Evolutionary conservation across 768 basidiomycete genomes (phyloP).

Genomic region (Cytidiella melzeri): DNA sequence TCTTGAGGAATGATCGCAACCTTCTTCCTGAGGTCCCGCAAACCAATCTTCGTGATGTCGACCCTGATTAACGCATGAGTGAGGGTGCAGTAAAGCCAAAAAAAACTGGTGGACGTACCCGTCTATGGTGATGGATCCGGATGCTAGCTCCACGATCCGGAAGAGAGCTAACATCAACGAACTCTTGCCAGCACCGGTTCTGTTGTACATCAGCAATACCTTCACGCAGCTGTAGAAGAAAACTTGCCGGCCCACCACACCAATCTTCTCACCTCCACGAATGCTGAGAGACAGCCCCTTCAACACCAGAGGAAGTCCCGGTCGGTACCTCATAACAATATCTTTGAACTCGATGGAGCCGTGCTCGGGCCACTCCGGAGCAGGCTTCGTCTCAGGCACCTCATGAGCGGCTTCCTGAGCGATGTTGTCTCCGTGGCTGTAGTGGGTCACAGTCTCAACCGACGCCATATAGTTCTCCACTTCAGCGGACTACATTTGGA

Average conservation of each 20-base stretch:
- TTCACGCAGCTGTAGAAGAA: neutral
- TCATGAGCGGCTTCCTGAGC: slow-evolving; percentile 63
- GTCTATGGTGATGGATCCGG: slow-evolving; percentile 59
- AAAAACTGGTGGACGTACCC: slow-evolving; percentile 29
- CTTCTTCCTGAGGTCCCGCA: slow-evolving; percentile 53
- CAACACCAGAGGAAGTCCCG: slow-evolving; percentile 67
- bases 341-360: slow-evolving; percentile 61
- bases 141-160: slow-evolving; percentile 59
- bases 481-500: slow-evolving; percentile 40
- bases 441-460: slow-evolving; percentile 55
- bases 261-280: slow-evolving; percentile 66
- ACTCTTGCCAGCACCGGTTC: slow-evolving; percentile 53
- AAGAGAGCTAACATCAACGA: slow-evolving; percentile 62
- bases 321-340: slow-evolving; percentile 56
- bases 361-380: slow-evolving; percentile 53
- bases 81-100: neutral
- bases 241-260: slow-evolving; percentile 56
- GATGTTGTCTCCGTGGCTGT: slow-evolving; percentile 43
- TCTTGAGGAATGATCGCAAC: slow-evolving; percentile 69
- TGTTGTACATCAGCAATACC: slow-evolving; percentile 4
- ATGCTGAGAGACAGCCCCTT: slow-evolving; percentile 58
- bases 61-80: slow-evolving; percentile 34
- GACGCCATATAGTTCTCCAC: slow-evolving; percentile 69
- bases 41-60: slow-evolving; percentile 64
- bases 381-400: slow-evolving; percentile 47